These are phyloP conservation scores for Pseudogymnoascus sp. DNA, from an alignment of 2,329 filamentous ascomycete species.

Conservation along the genomic window DNA sequence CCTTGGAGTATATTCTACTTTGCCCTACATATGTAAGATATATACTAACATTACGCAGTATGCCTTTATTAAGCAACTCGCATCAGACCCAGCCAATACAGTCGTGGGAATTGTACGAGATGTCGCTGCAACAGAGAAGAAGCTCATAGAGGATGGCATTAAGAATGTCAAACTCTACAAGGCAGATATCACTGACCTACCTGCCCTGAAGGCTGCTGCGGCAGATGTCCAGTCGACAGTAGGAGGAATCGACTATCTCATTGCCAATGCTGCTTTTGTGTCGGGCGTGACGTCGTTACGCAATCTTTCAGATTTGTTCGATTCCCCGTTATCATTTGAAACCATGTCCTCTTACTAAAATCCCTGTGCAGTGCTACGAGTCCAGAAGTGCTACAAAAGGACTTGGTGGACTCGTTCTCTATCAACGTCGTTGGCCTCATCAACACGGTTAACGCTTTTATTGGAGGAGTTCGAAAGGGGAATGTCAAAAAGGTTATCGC, in stretches of 20 bases:
- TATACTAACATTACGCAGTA: conserved; percentile 31
- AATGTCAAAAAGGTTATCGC: conserved; percentile 44
- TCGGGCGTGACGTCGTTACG: conserved; percentile 14
- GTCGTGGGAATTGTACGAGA: conserved; percentile 42
- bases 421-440: conserved; percentile 45
- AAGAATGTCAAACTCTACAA: conserved; percentile 40
- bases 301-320: conserved; percentile 16
- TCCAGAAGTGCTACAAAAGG: conserved; percentile 10
- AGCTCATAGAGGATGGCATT: not conserved
- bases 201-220: conserved; percentile 14
- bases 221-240: conserved; percentile 21
- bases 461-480: conserved; percentile 45
- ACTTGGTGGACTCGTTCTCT: conserved; percentile 31
- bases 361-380: conserved; percentile 13
- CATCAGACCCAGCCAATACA: conserved; percentile 33
- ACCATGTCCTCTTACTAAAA: not conserved
- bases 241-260: conserved; percentile 24
- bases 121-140: conserved; percentile 35
- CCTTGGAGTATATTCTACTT: not conserved
- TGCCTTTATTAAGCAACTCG: conserved; percentile 40
- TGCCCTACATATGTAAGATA: not conserved
- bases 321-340: conserved; percentile 18
- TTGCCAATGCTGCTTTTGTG: conserved; percentile 26
- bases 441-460: conserved; percentile 44
- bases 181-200: conserved; percentile 36